Evolutionary conservation across 2,329 filamentous ascomycete genomes (phyloP).

Genomic region (Trichoderma semiorbis): DNA sequence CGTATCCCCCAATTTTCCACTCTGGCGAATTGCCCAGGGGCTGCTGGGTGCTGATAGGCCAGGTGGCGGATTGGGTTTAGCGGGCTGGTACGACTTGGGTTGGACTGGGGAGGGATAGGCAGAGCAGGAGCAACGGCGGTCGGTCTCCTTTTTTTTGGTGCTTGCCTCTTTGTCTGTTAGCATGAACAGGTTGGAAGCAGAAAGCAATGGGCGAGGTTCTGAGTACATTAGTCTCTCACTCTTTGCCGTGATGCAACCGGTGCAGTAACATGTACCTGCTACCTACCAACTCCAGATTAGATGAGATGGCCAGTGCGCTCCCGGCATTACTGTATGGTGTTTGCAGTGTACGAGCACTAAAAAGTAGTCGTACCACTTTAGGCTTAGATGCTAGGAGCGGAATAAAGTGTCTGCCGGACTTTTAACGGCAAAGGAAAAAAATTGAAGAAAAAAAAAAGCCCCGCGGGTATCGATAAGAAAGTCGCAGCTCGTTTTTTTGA

Average conservation of each 20-base stretch:
- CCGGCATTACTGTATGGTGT: neutral
- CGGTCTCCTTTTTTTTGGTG: slow-evolving; percentile 4
- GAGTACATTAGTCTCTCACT: neutral
- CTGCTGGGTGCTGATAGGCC: slow-evolving; percentile 14
- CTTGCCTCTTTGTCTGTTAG: slow-evolving; percentile 6
- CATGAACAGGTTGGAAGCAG: neutral
- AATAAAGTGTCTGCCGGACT: slow-evolving; percentile 36
- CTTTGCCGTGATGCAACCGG: neutral
- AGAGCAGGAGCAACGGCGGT: slow-evolving; percentile 13
- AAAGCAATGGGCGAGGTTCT: neutral
- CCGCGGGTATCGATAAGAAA: slow-evolving; percentile 27
- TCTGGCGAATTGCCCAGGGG: slow-evolving; percentile 26
- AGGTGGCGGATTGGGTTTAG: slow-evolving; percentile 22
- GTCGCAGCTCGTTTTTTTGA: slow-evolving; percentile 21
- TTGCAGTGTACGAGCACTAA: neutral
- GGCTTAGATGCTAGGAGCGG: slow-evolving; percentile 23
- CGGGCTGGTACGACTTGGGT: slow-evolving; percentile 27
- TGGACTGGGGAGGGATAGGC: slow-evolving; percentile 21
- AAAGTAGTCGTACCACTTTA: slow-evolving; percentile 19
- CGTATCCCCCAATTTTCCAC: slow-evolving; percentile 31
- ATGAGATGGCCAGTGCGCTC: slow-evolving; percentile 24
- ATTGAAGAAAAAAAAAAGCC: slow-evolving; percentile 22
- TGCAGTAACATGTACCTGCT: neutral
- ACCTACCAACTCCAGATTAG: slow-evolving; percentile 4
- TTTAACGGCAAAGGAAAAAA: slow-evolving; percentile 17